Conservation (phyloP, 345 rosid species). For the Viola odorata region DNA sequence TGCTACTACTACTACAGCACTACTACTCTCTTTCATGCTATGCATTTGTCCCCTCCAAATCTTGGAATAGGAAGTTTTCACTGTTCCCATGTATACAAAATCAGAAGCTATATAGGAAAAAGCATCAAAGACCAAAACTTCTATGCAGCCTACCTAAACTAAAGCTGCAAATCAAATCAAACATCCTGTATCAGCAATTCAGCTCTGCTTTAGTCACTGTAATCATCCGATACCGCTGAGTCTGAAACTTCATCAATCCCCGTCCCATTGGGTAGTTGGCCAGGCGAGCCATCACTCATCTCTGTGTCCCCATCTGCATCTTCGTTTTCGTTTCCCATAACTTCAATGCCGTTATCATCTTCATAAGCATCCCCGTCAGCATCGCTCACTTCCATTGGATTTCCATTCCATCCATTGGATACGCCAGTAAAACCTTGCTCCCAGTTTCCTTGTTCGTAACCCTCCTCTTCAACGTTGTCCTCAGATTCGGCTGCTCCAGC, state of each 20-base stretch:
- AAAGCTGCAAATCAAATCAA: no score
- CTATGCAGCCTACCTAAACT: no score
- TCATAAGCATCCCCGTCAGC: conserved; percentile 53
- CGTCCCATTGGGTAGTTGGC: conserved; percentile 21
- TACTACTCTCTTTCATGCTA: no score
- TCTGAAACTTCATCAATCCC: conserved; percentile 40
- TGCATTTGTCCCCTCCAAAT: no score
- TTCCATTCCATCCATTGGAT: conserved; percentile 46
- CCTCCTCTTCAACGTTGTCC: conserved; percentile 49
- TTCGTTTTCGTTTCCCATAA: conserved; percentile 22
- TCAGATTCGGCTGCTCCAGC: conserved; percentile 58
- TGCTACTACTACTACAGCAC: no score
- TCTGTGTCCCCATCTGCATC: conserved; percentile 34
- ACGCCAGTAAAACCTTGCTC: conserved; percentile 27
- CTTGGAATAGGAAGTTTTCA: no score
- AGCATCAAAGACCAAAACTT: no score
- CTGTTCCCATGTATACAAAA: no score
- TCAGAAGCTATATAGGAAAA: no score
- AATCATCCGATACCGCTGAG: conserved; percentile 56
- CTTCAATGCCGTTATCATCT: conserved; percentile 30
- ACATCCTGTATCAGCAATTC: no score
- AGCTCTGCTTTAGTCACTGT: conserved; percentile 45
- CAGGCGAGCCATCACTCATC: conserved; percentile 49
- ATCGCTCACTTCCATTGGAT: conserved; percentile 43
- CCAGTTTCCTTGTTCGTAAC: conserved; percentile 54